Percentiles rank a stretch among this genome's conserved stretches.
phyloP scores from a whole-genome alignment of 2,329 filamentous ascomycete genomes.

The Penicillium sp. region DNA sequence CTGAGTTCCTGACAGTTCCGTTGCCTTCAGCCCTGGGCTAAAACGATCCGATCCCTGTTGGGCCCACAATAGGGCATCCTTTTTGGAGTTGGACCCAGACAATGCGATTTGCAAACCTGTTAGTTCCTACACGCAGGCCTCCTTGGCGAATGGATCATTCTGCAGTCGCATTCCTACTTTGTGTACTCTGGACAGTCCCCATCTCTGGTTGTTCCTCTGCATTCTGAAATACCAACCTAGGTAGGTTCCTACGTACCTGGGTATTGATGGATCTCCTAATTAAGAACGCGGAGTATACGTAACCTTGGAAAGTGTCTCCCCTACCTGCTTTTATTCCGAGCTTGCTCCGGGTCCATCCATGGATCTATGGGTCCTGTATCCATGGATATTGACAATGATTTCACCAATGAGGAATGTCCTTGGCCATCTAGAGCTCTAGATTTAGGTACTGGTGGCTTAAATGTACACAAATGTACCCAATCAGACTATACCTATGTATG shows the following conservation, averaged over 20 bases:
- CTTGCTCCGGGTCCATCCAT: neutral
- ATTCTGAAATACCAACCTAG: no score
- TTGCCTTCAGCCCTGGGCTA: neutral
- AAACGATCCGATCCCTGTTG: neutral
- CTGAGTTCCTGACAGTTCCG: slow-evolving; percentile 3
- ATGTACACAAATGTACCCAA: neutral
- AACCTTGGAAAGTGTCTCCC: neutral
- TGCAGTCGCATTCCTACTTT: neutral
- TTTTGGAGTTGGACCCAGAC: neutral
- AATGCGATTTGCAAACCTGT: neutral
- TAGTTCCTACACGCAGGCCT: neutral
- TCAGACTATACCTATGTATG: neutral
- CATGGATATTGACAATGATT: neutral
- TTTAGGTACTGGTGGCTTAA: neutral
- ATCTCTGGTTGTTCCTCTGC: no score
- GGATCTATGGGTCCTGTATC: neutral
- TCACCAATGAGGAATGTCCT: neutral
- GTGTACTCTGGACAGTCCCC: neutral
- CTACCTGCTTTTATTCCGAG: neutral
- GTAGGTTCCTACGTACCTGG: no score
- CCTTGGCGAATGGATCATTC: neutral
- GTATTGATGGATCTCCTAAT: neutral
- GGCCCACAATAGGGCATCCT: slow-evolving; percentile 1
- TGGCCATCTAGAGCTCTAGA: neutral
- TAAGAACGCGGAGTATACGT: neutral